Conservation (phyloP, 495 filamentous ascomycete species). For the Annulohypoxylon maeteangense region DNA sequence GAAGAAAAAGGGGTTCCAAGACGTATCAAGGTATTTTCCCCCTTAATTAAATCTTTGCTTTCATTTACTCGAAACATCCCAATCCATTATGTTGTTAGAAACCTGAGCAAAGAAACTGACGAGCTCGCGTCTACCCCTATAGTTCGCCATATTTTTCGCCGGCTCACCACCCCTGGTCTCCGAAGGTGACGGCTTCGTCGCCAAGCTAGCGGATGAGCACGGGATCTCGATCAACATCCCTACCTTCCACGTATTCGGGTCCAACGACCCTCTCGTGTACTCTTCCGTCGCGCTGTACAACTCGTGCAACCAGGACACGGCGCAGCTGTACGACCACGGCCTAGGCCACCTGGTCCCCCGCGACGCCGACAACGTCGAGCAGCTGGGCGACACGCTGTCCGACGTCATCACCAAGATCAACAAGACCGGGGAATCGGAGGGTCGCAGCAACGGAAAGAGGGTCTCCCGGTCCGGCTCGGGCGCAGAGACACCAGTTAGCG, state of each 20-base stretch:
- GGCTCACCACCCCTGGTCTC: constrained; percentile 64
- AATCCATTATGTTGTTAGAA: neutral
- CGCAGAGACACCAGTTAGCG: neutral
- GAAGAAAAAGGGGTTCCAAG: constrained; percentile 51
- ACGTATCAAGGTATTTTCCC: constrained; percentile 55
- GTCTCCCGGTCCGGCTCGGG: neutral
- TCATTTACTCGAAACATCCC: too few species aligned
- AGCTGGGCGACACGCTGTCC: constrained; percentile 51
- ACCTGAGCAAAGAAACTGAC: neutral
- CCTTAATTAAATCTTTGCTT: neutral
- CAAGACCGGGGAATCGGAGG: neutral
- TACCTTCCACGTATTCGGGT: constrained; percentile 67
- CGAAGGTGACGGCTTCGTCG: constrained; percentile 51
- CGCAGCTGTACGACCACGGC: constrained; percentile 66
- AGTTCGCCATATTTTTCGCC: constrained; percentile 64
- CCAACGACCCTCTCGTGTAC: constrained; percentile 64
- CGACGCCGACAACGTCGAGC: constrained; percentile 57
- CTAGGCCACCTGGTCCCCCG: constrained; percentile 65
- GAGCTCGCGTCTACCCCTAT: neutral
- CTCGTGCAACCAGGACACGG: constrained; percentile 61
- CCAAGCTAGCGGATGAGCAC: constrained; percentile 58
- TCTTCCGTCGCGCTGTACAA: constrained; percentile 66
- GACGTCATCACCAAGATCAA: constrained; percentile 48
- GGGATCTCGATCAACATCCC: constrained; percentile 61
- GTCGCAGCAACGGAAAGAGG: neutral